Percentiles rank a stretch among this genome's conserved stretches.
Conservation (phyloP, 305 asterid genomes). For the Caryopteris hybrid region DNA sequence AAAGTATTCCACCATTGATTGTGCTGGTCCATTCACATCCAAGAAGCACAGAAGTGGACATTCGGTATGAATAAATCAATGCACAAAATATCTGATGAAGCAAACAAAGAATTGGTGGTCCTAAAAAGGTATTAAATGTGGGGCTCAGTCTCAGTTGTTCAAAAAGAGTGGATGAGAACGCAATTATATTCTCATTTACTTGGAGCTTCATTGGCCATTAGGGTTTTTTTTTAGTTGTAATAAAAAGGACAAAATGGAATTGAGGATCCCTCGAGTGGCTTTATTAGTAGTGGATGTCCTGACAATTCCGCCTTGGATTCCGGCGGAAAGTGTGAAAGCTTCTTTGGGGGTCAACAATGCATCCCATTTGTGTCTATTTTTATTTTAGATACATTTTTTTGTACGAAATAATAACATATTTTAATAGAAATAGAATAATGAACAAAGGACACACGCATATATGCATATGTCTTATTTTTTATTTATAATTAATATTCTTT, state of each 20-base stretch:
- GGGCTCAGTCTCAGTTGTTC: conserved; percentile 2
- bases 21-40: not conserved
- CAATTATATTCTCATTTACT: not conserved
- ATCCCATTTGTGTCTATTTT: too few species aligned
- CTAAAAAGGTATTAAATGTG: not conserved
- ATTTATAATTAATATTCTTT: too few species aligned
- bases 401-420: too few species aligned
- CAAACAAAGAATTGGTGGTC: not conserved
- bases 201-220: not conserved
- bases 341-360: too few species aligned
- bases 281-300: not conserved
- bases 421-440: too few species aligned
- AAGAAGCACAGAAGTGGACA: not conserved
- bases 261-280: not conserved
- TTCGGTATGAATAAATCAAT: not conserved
- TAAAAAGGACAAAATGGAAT: not conserved
- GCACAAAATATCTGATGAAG: not conserved
- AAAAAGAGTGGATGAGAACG: conserved; percentile 7
- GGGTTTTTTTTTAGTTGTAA: not conserved
- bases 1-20: not conserved
- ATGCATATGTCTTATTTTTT: too few species aligned
- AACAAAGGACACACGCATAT: too few species aligned
- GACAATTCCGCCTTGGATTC: conserved; percentile 29
- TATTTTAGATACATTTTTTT: too few species aligned
- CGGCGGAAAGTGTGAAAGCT: conserved; percentile 30